Percentiles rank a stretch among this genome's conserved stretches.
These are phyloP conservation scores for Rhodotorula sp. DNA, from an alignment of 1,284 basidiomycete species.

Conservation along the genomic window DNA sequence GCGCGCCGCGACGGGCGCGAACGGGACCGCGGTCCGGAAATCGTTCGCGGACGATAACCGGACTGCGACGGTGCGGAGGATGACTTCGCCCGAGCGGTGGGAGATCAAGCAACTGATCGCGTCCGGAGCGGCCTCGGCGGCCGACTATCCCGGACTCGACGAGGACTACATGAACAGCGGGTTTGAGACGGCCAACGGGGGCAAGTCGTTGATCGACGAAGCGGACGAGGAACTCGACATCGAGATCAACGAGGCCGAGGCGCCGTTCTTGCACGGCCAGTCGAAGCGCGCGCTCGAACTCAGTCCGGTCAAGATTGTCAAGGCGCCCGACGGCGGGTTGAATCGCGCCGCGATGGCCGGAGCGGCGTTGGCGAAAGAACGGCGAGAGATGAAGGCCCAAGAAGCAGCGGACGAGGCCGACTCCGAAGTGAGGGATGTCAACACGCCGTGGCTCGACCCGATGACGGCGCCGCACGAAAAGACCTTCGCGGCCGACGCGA, in stretches of 20 bases:
- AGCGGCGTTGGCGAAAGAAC: slow-evolving; percentile 88
- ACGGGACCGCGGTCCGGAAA: slow-evolving; percentile 52
- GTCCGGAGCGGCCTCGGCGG: slow-evolving; percentile 84
- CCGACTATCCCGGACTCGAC: slow-evolving; percentile 94
- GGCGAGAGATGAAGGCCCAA: slow-evolving; percentile 88
- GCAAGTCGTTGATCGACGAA: slow-evolving; percentile 58
- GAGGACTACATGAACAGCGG: slow-evolving; percentile 71
- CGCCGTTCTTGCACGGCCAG: slow-evolving; percentile 92
- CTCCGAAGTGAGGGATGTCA: slow-evolving; percentile 88
- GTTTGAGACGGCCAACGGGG: slow-evolving; percentile 45
- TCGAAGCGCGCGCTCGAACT: slow-evolving; percentile 92
- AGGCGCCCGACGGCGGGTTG: slow-evolving; percentile 62
- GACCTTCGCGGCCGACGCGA: slow-evolving; percentile 88
- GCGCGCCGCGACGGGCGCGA: slow-evolving; percentile 57
- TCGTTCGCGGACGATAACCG: slow-evolving; percentile 49
- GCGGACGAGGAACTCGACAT: slow-evolving; percentile 96
- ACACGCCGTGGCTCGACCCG: slow-evolving; percentile 94
- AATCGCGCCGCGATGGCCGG: slow-evolving; percentile 94
- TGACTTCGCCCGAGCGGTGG: slow-evolving; percentile 97
- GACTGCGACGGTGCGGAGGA: slow-evolving; percentile 71
- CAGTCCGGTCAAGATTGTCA: slow-evolving; percentile 87
- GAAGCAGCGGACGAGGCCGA: slow-evolving; percentile 93
- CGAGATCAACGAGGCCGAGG: slow-evolving; percentile 94
- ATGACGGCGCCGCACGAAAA: slow-evolving; percentile 86
- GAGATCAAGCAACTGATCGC: slow-evolving; percentile 99